Evolutionary conservation across 2,329 filamentous ascomycete species (phyloP), one percentile per base, ranked within the genome.

Genomic region (Apiospora arundinis): DNA sequence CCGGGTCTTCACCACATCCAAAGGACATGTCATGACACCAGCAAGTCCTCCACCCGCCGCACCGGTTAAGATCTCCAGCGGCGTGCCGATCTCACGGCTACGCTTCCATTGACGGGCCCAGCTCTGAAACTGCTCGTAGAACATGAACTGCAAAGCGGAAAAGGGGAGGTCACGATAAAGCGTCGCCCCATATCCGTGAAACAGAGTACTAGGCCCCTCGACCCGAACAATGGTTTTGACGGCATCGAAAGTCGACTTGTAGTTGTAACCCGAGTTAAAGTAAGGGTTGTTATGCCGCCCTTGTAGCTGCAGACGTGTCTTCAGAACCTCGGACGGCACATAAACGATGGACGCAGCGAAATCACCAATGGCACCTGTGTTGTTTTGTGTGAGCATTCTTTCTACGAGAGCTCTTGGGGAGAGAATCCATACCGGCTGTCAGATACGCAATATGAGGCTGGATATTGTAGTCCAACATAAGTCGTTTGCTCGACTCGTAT

Each of bases 171-270:
- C 96, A 72, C 96, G 92, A 83, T 93, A 96, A 3, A 99, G 90
- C 0, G 96, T 99, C 14, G 96, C 96, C 81, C 96, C 96, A 85
- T 97, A 99, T n/a, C 96, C 96, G 77, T 97, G 92, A 81, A 98
- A 99, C 32, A 99, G 88, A 23, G 97, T 96, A 0, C 90, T 86
- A 70, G 94, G 87, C 0, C 96, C 97, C 83, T 99, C 96, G 56
- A 88, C 87, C 49, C 91, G 90, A 21, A 95, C 88, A 72, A 99
- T 98, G 0, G 94, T 97, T 76, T 92, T 90, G 18, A 92, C 91
- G 2, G 96, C 97, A 81, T 99, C 93, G 69, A 91, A 81, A 1
- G 94, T 97, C 56, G 91, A 92, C 76, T 92, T 92, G 81, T 99
- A 99, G 81, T 99, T 99, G 84, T 99, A 99, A 71, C 96, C 96